Evolutionary conservation across 2,329 filamentous ascomycete genomes (phyloP).

Genomic region (Ceratocystis huliohia): DNA sequence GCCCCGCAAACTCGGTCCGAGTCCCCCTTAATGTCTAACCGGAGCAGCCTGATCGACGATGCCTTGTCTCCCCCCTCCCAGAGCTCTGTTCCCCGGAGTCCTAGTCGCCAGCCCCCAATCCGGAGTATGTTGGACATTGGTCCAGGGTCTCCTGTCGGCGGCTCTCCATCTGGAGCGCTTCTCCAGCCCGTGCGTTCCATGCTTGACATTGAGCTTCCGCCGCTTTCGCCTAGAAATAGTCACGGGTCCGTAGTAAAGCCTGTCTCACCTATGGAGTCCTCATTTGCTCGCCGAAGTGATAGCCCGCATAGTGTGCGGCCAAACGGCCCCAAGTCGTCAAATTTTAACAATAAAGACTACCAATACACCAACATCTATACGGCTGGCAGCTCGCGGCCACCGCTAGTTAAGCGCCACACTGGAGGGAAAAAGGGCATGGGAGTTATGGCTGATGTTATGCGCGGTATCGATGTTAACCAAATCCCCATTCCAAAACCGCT

Average conservation of each 20-base stretch:
- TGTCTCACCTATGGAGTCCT: slow-evolving; percentile 12
- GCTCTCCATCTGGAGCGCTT: slow-evolving; percentile 34
- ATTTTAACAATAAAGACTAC: slow-evolving; percentile 41
- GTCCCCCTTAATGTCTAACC: slow-evolving; percentile 57
- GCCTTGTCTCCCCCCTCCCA: slow-evolving; percentile 19
- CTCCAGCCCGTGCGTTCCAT: slow-evolving; percentile 38
- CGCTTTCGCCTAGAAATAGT: slow-evolving; percentile 16
- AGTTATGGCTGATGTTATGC: slow-evolving; percentile 42
- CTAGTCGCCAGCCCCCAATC: slow-evolving; percentile 37
- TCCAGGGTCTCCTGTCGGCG: slow-evolving; percentile 30
- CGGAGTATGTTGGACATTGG: slow-evolving; percentile 54
- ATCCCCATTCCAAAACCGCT: slow-evolving; percentile 37
- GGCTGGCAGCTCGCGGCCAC: slow-evolving; percentile 35
- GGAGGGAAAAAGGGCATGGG: slow-evolving; percentile 31
- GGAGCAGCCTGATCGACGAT: slow-evolving; percentile 47
- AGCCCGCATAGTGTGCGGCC: slow-evolving; percentile 28
- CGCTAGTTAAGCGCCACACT: slow-evolving; percentile 40
- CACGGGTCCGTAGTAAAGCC: slow-evolving; percentile 17
- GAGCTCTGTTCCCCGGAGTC: slow-evolving; percentile 18
- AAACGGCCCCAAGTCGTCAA: slow-evolving; percentile 22
- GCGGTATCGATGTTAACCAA: slow-evolving; percentile 38
- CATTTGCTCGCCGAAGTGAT: slow-evolving; percentile 14
- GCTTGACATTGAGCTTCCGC: slow-evolving; percentile 35
- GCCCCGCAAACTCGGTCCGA: slow-evolving; percentile 26
- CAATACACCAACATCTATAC: slow-evolving; percentile 49